A percentile compares a stretch with the other conserved stretches of the same genome.
phyloP scores from a whole-genome alignment of 805 yeast species.

The Sugiyamaella marilandica region DNA sequence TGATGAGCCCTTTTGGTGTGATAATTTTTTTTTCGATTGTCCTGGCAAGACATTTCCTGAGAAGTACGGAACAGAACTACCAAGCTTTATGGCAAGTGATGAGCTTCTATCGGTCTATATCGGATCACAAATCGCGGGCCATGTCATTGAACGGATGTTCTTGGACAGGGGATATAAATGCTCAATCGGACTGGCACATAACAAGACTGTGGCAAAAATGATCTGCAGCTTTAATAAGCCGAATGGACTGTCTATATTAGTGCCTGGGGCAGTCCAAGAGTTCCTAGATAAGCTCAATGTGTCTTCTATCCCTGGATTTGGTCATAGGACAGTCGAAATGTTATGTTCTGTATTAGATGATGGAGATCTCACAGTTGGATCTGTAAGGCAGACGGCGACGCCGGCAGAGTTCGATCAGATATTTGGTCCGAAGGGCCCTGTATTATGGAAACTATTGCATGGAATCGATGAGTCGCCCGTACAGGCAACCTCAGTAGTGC shows the following conservation, averaged over 20 bases:
- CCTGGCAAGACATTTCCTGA: slow-evolving; percentile 25
- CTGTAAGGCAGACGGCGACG: neutral
- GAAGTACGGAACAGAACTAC: slow-evolving; percentile 2
- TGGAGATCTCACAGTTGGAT: neutral
- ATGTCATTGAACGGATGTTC: slow-evolving; percentile 24
- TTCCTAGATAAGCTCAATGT: slow-evolving; percentile 20
- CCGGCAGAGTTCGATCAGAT: neutral
- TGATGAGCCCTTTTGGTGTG: slow-evolving; percentile 16
- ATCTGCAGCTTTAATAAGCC: slow-evolving; percentile 30
- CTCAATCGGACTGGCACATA: slow-evolving; percentile 30
- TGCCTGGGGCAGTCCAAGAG: slow-evolving; percentile 23
- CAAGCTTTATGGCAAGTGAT: neutral
- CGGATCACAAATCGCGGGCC: slow-evolving; percentile 27
- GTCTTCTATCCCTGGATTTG: slow-evolving; percentile 28
- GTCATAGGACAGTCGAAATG: slow-evolving; percentile 16
- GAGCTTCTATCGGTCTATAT: slow-evolving; percentile 20
- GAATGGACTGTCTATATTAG: slow-evolving; percentile 26
- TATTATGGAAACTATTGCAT: slow-evolving; percentile 19
- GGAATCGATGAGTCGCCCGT: slow-evolving; percentile 19
- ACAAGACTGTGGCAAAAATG: slow-evolving; percentile 30
- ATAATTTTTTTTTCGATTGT: slow-evolving; percentile 26
- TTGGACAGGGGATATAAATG: slow-evolving; percentile 27
- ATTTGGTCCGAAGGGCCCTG: slow-evolving; percentile 2
- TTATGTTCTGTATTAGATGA: neutral
- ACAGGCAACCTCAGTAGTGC: slow-evolving; percentile 15